Evolutionary conservation across 1,284 basidiomycete species (phyloP).

Genomic region (Trichosporon faecale): DNA sequence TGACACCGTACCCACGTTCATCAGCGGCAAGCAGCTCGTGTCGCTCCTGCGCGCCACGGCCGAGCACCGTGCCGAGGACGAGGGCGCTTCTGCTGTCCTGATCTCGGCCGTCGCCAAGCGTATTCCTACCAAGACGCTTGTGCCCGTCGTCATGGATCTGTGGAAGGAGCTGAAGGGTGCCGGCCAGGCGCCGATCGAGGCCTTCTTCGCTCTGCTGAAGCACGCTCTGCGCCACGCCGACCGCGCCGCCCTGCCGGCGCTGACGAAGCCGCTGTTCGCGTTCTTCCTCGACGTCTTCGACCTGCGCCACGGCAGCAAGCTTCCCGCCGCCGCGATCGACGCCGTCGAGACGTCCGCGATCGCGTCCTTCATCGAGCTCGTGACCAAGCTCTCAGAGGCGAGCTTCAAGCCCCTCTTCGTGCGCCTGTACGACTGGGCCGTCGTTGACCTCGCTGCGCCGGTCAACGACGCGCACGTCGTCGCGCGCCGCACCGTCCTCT

Average conservation of each 20-base stretch:
- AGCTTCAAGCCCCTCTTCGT: conserved; percentile 91
- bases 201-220: conserved; percentile 67
- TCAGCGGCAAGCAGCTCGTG: conserved; percentile 50
- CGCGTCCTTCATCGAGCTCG: conserved; percentile 77
- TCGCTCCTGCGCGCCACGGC: conserved; percentile 47
- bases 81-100: conserved; percentile 25
- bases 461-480: conserved; percentile 35
- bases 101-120: conserved; percentile 65
- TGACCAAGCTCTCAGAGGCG: conserved; percentile 89
- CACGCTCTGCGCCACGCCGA: conserved; percentile 64
- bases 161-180: conserved; percentile 47
- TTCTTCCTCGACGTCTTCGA: conserved; percentile 80
- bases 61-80: conserved; percentile 34
- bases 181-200: conserved; percentile 34
- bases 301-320: conserved; percentile 49
- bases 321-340: conserved; percentile 41
- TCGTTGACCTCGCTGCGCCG: conserved; percentile 57
- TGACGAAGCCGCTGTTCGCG: conserved; percentile 72
- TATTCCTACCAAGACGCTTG: conserved; percentile 63
- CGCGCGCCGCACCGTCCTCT: conserved; percentile 64
- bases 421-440: conserved; percentile 92
- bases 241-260: conserved; percentile 64
- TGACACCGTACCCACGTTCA: conserved; percentile 52
- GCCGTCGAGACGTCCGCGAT: conserved; percentile 56
- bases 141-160: conserved; percentile 60